Base-by-base conservation (phyloP, 2,329 filamentous ascomycete species). In the Verticillium longisporum region DNA sequence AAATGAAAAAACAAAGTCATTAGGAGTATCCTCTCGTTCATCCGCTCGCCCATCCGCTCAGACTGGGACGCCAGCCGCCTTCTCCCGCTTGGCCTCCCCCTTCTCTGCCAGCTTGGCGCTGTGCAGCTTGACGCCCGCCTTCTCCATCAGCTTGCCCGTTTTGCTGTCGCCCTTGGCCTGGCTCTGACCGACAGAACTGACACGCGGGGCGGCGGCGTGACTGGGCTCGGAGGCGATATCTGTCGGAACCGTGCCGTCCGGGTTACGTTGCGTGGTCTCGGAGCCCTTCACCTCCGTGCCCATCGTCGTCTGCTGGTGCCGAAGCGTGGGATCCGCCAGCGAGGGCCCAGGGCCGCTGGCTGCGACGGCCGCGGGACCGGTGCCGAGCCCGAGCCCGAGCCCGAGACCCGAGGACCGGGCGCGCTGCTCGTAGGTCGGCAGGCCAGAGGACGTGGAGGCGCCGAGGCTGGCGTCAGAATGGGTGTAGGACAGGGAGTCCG, bases 101-200 rank as follows among this genome's bases (percentile, higher is more conserved):
- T 80, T 82, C 65, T 78, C 71, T 60, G 74, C 74, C 13, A 86
- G 61, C 54, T 72, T 74, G 15, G 79, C 74, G 65, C 76, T 83
- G 60, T 79, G 72, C 63, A 87, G 66, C 57, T 81, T 66, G 13
- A 72, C 70, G 9, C 83, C 83, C 6, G 78, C 80, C 76, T 85
- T 86, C 73, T 88, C 82, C 71, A 87, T 74, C 31, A 87, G 61
- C 73, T 83, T 86, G 56, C 84, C 84, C 26, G 83, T 59, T 15
- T 77, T 78, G 58, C 80, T 83, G 68, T 82, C 79, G 14, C 67
- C 67, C 55, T 66, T 65, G 6, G 64, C 60, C 41, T 65, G 45
- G 45, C 18, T 21, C 45, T 53, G 75, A 14, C 75, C 79, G 67
- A 80, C 75, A 32, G 60, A 62, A 32, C 66, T 61, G 32, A 54